Base-by-base conservation (phyloP, 2,329 filamentous ascomycete species). In the Tolypocladium tropicale region DNA sequence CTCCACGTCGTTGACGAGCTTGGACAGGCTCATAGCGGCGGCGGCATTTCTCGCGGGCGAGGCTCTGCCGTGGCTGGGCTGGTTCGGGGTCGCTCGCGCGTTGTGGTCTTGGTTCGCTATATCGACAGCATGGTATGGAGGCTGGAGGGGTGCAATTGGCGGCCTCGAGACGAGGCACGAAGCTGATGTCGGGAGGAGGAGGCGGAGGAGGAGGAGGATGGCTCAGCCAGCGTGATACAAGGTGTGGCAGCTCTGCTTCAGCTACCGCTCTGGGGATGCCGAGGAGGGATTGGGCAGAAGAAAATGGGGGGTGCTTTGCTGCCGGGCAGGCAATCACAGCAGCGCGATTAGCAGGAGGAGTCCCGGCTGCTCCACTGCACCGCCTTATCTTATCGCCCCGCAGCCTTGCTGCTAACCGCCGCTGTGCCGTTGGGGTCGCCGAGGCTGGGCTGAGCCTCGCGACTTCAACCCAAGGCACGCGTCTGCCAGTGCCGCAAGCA, bases 1-100 rank as follows among this genome's bases (percentile, higher is more conserved):
- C 72, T 76, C 72, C 63, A 78, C 67, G 67, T 78, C 73, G 63
- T 70, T 70, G 66, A 77, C 77, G 73, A 77, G 72, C 68, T 80
- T 77, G 70, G 77, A 65, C 63, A 65, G 62, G 59, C 61, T 70
- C 71, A 73, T 74, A 63, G 63, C 65, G 61, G 60, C 62, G 64
- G 67, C 71, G 71, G 59, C 52, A 54, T 72, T 55, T 69, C 65
- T 71, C 63, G 68, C 60, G 53, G 53, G 55, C 60, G 56, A 57
- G 39, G 50, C 10, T 49, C 14, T 21, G 55, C 56, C 53, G 46
- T 34, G 30, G 59, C 60, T 55, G 55, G 56, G 57, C 28, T 37
- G 41, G 51, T 43, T 33, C 30, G 23, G 34, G 48, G 39, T 60
- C 56, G 56, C 58, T 56, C 55, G 54, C 57, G 55, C 57, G 56